Evolutionary conservation across 2,329 filamentous ascomycete genomes (phyloP), one percentile per base, ranked within the genome.

Genomic region (Ascochyta rabiei): DNA sequence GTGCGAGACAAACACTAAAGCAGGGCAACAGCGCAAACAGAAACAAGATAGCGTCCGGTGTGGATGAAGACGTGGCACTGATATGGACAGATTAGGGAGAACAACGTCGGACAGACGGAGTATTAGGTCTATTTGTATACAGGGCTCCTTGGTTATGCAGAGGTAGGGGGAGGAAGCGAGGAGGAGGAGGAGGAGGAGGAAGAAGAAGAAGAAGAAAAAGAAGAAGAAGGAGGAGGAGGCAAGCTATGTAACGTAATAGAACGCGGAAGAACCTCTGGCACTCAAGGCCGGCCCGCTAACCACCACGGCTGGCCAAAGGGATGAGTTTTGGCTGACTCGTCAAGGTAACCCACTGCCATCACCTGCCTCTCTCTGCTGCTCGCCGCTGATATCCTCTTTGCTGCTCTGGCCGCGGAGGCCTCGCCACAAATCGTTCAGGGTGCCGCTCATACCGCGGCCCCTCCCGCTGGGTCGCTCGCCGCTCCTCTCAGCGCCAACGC

Each of bases 361-460:
- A 5, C 30, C 30, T 6, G 26, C 21, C 9, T 41, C 30, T 1
- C 46, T n/a, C 16, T 34, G 37, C 37, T n/a, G 40, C 26, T 16
- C 31, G n/a, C 31, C 35, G 3, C 48, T 8, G 7, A 64, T 1
- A 34, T 62, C 56, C 53, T 64, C 61, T 0, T 53, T 4, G 45
- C 63, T 64, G 10, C 47, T 44, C 35, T 51, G 35, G 0, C 66
- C 64, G 23, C 62, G 64, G 38, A 70, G 40, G 1, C 68, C 70
- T 31, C 66, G 60, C 70, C 69, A 73, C n/a, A 73, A 38, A 15
- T 64, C 68, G 28, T 60, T 62, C 50, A 73, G 18, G 15, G 69
- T 71, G 33, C 67, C 70, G 48, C 71, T 74, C 24, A 70, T 47
- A 56, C 70, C 71, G 37, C 69, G 57, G 4, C 62, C 61, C 26